These are phyloP conservation scores for Cordyceps tenuipes DNA, from an alignment of 2,329 filamentous ascomycete genomes.

Conservation along the genomic window DNA sequence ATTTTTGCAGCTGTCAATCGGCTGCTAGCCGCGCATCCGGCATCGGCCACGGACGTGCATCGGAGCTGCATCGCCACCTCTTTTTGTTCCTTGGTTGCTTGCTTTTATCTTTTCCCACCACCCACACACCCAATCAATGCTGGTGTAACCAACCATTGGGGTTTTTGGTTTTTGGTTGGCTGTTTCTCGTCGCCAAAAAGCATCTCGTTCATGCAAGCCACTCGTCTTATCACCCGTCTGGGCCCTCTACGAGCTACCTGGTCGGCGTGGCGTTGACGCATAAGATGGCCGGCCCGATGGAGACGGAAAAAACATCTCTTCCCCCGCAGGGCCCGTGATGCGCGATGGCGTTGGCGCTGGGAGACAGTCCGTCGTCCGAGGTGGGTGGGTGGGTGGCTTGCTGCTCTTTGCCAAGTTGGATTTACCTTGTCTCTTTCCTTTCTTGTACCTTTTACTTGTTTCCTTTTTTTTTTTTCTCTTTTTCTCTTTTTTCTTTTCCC, in stretches of 20 bases:
- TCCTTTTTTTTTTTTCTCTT: not conserved
- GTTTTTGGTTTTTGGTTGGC: not conserved
- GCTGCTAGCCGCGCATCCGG: not conserved
- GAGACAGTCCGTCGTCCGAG: too few species aligned
- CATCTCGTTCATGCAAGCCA: slow-evolving; percentile 1
- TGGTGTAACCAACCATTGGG: not conserved
- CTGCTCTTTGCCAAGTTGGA: not conserved
- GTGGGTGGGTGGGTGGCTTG: not conserved
- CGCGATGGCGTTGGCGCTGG: not conserved
- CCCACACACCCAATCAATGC: not conserved
- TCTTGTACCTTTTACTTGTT: too few species aligned
- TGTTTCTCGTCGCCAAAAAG: not conserved
- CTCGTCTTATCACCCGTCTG: not conserved
- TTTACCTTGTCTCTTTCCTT: not conserved
- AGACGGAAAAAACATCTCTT: not conserved
- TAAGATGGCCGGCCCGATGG: not conserved
- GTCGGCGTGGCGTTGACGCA: not conserved
- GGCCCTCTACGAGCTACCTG: not conserved
- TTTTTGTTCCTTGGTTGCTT: not conserved
- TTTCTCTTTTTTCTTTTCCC: not conserved
- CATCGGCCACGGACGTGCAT: not conserved
- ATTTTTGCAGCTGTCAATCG: not conserved
- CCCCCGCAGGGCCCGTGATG: not conserved
- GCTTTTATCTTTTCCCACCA: slow-evolving; percentile 9
- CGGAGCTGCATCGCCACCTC: not conserved